These are phyloP conservation scores for Alternaria ventricosa DNA, from an alignment of 2,329 filamentous ascomycete genomes.

Conservation along the genomic window DNA sequence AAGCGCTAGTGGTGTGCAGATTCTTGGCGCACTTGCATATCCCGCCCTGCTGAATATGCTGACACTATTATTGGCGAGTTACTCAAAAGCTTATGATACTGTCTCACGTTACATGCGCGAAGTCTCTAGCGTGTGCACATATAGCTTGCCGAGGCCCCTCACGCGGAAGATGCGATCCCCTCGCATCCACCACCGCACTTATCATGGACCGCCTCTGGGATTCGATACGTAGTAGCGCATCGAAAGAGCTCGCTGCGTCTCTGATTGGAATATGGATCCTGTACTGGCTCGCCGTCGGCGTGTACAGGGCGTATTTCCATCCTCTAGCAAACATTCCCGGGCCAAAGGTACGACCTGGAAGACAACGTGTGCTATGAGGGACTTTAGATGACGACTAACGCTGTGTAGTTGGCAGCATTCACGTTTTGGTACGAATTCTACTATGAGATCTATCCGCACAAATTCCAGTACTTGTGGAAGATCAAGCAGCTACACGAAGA, in stretches of 20 bases:
- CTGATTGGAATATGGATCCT: not conserved
- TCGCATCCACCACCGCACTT: not conserved
- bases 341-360: not conserved
- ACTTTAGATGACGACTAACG: accelerated
- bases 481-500: conserved; percentile 38
- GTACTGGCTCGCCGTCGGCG: not conserved
- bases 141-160: not conserved
- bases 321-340: not conserved
- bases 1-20: not conserved
- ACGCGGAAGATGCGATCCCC: not conserved
- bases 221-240: not conserved
- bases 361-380: not conserved
- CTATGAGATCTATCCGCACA: conserved; percentile 32
- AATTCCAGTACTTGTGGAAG: conserved; percentile 29
- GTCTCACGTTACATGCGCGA: not conserved
- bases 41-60: not conserved
- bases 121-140: not conserved
- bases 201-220: not conserved
- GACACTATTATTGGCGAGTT: not conserved
- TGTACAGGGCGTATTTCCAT: not conserved
- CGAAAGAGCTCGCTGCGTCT: not conserved
- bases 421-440: conserved; percentile 37
- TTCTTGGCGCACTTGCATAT: not conserved
- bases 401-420: not conserved
- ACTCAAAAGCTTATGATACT: too few species aligned